Base-by-base conservation (phyloP, 2,329 filamentous ascomycete genomes). In the Pseudogymnoascus sp. region DNA sequence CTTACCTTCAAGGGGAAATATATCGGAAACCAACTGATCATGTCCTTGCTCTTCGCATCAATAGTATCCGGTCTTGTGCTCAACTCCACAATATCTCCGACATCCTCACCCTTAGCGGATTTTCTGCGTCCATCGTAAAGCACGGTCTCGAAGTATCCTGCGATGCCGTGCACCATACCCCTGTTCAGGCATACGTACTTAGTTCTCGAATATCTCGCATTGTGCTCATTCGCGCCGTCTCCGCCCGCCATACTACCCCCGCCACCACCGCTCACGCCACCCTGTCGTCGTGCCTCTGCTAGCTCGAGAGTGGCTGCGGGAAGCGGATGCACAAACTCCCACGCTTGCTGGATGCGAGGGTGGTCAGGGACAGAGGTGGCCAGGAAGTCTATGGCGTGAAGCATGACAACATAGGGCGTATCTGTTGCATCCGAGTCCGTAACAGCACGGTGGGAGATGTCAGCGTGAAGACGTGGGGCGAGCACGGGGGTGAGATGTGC, bases 1-100 rank as follows among this genome's bases (percentile, higher is more conserved):
- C 83, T 72, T 79, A 93, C 92, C 86, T 95, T 96, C 13, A 99
- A 78, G 0, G 96, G 95, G 73, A 99, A 99, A 78, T 93, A 97
- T 31, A 99, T 97, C 1, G 95, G 95, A 74, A 99, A 99, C 95
- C 95, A 99, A 63, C 91, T 96, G 67, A 97, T 96, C 96, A 99
- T 99, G 70, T 96, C 93, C 72, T 89, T 89, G 80, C 92, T 96
- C 83, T 97, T 97, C 64, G 80, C 79, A 63, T 95, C 91, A 77
- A 99, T 97, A 31, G 88, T 90, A 67, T 96, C 89, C 0, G 95
- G 96, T 71, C 96, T 89, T 3, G 90, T 99, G 71, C 91, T 96
- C 65, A 99, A 82, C 78, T 97, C 93, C 4, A 97, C 85, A 69
- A 85, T 87, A 1, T 78, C 70, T 67, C 76, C 6, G 76, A 66